Base-by-base conservation (phyloP, 1,139 yeast genomes). In the Yamadazyma atmosphaerica region DNA sequence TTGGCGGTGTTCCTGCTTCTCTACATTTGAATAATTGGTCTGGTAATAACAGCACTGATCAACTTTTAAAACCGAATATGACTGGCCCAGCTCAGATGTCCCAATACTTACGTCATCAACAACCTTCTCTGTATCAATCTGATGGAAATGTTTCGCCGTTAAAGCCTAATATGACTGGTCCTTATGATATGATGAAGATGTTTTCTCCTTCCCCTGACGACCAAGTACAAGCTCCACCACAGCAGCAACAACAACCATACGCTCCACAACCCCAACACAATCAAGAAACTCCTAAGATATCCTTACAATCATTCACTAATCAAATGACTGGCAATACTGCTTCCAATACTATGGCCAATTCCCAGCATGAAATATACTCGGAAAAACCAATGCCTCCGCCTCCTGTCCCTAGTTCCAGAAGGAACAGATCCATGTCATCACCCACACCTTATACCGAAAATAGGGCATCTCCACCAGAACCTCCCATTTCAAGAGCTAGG, bases 1-100 rank as follows among this genome's bases (percentile, higher is more conserved):
- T 79, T 11, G 79, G 67, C 43, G 83, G 84, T 3, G 72, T 71
- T 1, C 83, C 84, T 0, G 59, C 79, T 0, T 73, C 65, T 40
- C 61, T 77, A 31, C 79, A 79, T 24, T 49, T 62, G 21, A 52
- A 55, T 34, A 50, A 49, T 14, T 45, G 44, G 25, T 42, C 44
- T 12, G 16, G 77, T 40, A 70, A 74, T 62, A 75, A 81, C 0
- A 81, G 82, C 0, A 78, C 83, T 2, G 77, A 60, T 2, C 57
- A 51, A 23, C 37, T 54, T 22, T 58, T 75, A 35, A 61, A 66
- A 45, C 83, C 83, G 8, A 72, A 78, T 41, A 74, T 77, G 65
- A 78, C 83, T 1, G 83, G 83, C 0, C 81, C 83, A 2, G 77
- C 78, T 32, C 73, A 68, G 44, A 67, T 68, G 67, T 57, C 68